Evolutionary conservation across 2,329 filamentous ascomycete species (phyloP).

Genomic region (Tolypocladium guangdongense): DNA sequence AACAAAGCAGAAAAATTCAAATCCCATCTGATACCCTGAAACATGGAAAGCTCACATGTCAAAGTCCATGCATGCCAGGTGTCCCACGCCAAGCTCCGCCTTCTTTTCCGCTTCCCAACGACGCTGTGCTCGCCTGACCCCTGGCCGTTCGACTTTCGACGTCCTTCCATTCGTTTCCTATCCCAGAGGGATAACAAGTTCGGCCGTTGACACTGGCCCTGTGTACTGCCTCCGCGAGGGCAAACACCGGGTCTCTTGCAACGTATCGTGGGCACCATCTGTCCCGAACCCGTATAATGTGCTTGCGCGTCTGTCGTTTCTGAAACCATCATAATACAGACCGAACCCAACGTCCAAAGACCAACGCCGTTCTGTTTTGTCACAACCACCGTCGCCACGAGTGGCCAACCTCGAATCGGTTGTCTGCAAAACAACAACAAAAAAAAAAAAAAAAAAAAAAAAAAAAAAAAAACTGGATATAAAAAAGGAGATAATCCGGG

Average conservation of each 20-base stretch:
- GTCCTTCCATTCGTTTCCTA: background rate
- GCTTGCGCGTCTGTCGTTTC: slow-evolving; percentile 1
- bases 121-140: background rate
- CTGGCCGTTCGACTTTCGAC: background rate
- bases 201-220: background rate
- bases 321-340: background rate
- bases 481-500: slow-evolving; percentile 14
- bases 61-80: background rate
- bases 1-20: background rate
- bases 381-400: background rate
- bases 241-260: background rate
- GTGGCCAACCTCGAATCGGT: background rate
- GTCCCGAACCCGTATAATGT: background rate
- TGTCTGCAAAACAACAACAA: background rate
- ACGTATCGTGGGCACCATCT: background rate
- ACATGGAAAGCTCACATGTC: background rate
- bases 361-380: slow-evolving; percentile 5
- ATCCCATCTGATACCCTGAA: background rate
- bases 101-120: background rate
- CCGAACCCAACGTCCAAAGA: background rate
- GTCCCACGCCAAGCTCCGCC: background rate
- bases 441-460: background rate
- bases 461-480: slow-evolving; percentile 3
- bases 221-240: background rate
- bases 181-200: background rate